These are phyloP conservation scores for Berberis vulgaris DNA, from an alignment of 164 flowering plant genomes.

Conservation along the genomic window DNA sequence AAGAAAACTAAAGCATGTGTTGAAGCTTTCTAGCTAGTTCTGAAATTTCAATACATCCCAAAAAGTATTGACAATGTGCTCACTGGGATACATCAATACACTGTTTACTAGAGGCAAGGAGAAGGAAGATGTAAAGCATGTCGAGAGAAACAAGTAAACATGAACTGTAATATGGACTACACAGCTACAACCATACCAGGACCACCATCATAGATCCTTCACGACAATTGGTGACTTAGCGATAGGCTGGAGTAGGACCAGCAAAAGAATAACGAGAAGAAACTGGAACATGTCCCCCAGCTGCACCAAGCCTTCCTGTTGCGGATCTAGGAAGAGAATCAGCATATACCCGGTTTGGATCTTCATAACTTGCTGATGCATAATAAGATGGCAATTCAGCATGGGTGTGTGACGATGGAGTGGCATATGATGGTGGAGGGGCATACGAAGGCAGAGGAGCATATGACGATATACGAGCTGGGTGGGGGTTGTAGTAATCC, in stretches of 20 bases:
- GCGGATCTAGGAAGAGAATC: conserved; percentile 4
- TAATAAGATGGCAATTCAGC: conserved; percentile 3
- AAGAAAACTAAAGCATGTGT: no score
- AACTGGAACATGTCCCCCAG: conserved; percentile 5
- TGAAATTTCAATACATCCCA: no score
- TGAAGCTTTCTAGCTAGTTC: no score
- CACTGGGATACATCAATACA: no score
- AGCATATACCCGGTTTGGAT: conserved; percentile 3
- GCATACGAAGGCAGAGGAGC: not conserved
- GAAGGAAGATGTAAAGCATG: no score
- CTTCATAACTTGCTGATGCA: not conserved
- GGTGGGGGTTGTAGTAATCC: conserved; percentile 5
- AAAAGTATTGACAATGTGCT: no score
- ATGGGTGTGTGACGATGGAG: conserved; percentile 1
- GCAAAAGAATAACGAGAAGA: conserved; percentile 11
- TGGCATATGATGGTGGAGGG: conserved; percentile 1
- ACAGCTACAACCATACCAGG: no score
- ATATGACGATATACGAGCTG: not conserved
- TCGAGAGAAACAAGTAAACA: no score
- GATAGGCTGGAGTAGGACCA: conserved; percentile 16
- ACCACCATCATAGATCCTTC: no score
- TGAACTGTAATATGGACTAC: no score
- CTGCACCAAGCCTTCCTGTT: conserved; percentile 1
- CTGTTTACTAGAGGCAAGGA: no score
- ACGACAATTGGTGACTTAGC: not conserved